phyloP scores from a whole-genome alignment of 2,329 filamentous ascomycete species.

The Verticillium longisporum region DNA sequence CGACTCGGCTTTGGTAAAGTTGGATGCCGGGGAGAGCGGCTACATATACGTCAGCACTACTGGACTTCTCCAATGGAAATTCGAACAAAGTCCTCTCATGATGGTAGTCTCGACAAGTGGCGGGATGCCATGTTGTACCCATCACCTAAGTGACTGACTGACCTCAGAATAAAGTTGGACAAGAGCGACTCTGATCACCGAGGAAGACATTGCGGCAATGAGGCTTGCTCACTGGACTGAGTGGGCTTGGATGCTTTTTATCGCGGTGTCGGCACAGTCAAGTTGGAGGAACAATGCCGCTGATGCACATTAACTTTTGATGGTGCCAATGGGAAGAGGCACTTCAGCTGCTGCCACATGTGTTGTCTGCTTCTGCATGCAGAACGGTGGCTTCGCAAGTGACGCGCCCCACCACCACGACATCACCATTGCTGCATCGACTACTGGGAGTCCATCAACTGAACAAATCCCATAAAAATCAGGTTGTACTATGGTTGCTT shows the following conservation, averaged over 20 bases:
- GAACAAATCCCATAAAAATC: too few species aligned
- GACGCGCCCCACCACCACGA: neutral
- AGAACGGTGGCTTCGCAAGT: neutral
- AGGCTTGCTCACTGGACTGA: too few species aligned
- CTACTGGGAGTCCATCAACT: too few species aligned
- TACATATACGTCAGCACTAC: constrained; percentile 8
- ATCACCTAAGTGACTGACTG: constrained; percentile 2
- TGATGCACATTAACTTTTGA: neutral
- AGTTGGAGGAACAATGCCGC: neutral
- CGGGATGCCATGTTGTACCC: too few species aligned
- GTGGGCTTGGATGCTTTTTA: too few species aligned
- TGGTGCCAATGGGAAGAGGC: neutral
- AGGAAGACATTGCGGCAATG: constrained; percentile 9
- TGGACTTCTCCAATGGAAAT: neutral
- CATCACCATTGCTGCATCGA: neutral
- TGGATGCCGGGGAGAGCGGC: constrained; percentile 30
- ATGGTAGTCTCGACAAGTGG: too few species aligned
- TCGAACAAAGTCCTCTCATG: neutral
- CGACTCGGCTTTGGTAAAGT: constrained; percentile 32
- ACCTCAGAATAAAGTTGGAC: constrained; percentile 35
- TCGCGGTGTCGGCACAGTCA: neutral
- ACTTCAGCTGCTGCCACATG: neutral
- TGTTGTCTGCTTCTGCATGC: neutral
- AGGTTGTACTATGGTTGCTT: too few species aligned
- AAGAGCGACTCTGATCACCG: constrained; percentile 28